Conservation (phyloP, 2,329 filamentous ascomycete species). For the Fusarium cicatricum region DNA sequence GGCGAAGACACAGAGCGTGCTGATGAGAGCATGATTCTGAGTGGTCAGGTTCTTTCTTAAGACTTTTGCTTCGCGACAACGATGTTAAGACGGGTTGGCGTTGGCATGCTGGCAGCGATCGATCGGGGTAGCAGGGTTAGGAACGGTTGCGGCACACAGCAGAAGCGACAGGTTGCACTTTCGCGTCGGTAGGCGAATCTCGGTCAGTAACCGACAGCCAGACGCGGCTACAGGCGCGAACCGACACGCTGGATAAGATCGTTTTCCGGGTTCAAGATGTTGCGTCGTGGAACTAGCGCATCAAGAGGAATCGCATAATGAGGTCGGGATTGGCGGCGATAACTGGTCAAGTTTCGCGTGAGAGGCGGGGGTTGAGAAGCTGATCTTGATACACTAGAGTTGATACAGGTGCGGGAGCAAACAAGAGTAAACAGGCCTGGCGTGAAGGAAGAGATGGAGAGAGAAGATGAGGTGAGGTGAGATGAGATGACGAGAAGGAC, state of each 20-base stretch:
- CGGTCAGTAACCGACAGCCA: conserved; percentile 21
- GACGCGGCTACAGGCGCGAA: conserved; percentile 29
- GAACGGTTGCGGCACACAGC: conserved; percentile 31
- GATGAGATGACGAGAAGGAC: conserved; percentile 26
- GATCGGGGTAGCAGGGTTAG: conserved; percentile 23
- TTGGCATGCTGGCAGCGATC: conserved; percentile 41
- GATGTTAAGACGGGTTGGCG: conserved; percentile 24
- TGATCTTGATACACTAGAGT: not conserved
- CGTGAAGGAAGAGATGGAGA: conserved; percentile 9
- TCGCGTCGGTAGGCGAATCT: conserved; percentile 15
- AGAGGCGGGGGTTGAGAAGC: not conserved
- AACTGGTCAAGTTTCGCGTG: conserved; percentile 11
- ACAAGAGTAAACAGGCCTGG: conserved; percentile 6
- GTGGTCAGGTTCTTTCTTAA: conserved; percentile 12
- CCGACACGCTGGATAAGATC: conserved; percentile 30
- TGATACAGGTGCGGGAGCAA: conserved; percentile 5
- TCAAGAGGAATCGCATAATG: conserved; percentile 34
- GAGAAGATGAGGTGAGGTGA: conserved; percentile 13
- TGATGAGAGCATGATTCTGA: conserved; percentile 42
- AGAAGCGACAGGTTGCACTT: conserved; percentile 29
- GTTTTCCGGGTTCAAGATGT: conserved; percentile 31
- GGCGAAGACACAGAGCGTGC: conserved; percentile 40
- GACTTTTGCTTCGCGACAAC: conserved; percentile 37
- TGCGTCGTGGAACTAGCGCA: conserved; percentile 28
- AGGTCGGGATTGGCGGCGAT: conserved; percentile 17